phyloP scores from a whole-genome alignment of 2,329 filamentous ascomycete species.

The Nannizziopsis arthrosporioides region DNA sequence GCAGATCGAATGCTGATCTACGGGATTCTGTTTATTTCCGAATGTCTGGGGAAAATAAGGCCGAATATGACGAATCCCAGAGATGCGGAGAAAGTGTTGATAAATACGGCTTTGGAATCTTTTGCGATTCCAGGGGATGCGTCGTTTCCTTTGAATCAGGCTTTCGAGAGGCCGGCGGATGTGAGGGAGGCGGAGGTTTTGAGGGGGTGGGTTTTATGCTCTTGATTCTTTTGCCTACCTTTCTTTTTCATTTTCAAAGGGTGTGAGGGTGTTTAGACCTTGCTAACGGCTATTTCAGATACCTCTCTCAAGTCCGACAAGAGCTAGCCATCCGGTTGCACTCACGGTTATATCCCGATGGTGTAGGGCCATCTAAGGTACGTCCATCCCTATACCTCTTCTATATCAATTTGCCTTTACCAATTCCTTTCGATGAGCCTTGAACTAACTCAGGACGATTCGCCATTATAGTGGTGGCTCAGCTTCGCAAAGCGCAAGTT shows the following conservation, averaged over 20 bases:
- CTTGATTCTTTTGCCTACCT: neutral
- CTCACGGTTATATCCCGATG: constrained; percentile 74
- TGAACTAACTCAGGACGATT: too few species aligned
- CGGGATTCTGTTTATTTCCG: constrained; percentile 87
- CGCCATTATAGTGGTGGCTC: constrained; percentile 71
- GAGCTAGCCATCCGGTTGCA: constrained; percentile 75
- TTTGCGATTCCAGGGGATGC: constrained; percentile 93
- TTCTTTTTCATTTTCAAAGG: too few species aligned
- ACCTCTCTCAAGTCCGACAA: constrained; percentile 78
- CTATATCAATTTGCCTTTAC: neutral
- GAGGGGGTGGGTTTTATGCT: constrained; percentile 52
- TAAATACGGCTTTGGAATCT: constrained; percentile 84
- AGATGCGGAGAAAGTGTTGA: constrained; percentile 58
- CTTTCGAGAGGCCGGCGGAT: constrained; percentile 80
- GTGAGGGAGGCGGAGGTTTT: constrained; percentile 81
- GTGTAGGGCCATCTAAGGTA: constrained; percentile 53
- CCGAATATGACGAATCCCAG: constrained; percentile 51
- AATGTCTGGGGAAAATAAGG: constrained; percentile 80
- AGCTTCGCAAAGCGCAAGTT: constrained; percentile 99
- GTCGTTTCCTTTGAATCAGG: constrained; percentile 86
- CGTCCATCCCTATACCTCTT: neutral
- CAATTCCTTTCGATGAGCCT: too few species aligned
- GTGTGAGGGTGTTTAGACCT: neutral
- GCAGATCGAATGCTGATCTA: constrained; percentile 93
- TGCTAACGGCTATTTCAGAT: constrained; percentile 21